Conservation (phyloP, 768 basidiomycete genomes). For the Mycena indigotica region DNA sequence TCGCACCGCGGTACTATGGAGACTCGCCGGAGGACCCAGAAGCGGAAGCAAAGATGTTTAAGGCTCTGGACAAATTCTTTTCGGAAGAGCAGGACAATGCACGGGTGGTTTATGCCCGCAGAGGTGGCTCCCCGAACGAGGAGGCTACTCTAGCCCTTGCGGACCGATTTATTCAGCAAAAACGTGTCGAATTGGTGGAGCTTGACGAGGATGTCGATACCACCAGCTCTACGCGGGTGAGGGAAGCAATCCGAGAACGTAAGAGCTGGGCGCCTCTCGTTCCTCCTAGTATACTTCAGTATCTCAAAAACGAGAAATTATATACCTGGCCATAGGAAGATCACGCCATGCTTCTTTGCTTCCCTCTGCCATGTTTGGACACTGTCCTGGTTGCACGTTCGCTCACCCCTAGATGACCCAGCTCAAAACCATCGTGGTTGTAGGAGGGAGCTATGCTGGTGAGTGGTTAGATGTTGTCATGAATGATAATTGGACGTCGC, state of each 20-base stretch:
- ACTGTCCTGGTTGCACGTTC: too few species aligned
- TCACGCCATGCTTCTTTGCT: too few species aligned
- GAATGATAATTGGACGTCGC: too few species aligned
- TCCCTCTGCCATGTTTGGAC: too few species aligned
- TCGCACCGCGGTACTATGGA: conserved; percentile 74
- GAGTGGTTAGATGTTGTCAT: too few species aligned
- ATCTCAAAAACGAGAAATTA: neutral
- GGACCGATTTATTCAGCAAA: conserved; percentile 50
- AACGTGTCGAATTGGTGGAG: conserved; percentile 60
- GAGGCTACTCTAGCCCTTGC: conserved; percentile 35
- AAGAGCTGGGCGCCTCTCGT: neutral
- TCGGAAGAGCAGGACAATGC: conserved; percentile 56
- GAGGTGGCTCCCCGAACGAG: conserved; percentile 30
- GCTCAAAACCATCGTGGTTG: too few species aligned
- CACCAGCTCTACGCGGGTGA: conserved; percentile 73
- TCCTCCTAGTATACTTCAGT: neutral
- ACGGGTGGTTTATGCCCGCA: conserved; percentile 66
- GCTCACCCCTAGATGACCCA: too few species aligned
- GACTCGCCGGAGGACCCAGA: conserved; percentile 24
- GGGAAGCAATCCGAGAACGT: conserved; percentile 42
- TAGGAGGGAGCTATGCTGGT: too few species aligned
- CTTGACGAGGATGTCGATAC: conserved; percentile 48
- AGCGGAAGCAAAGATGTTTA: conserved; percentile 53
- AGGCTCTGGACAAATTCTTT: conserved; percentile 60
- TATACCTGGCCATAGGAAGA: too few species aligned